Base-by-base conservation (phyloP, 176 grass and related monocot species). In the Triticum timopheevii region DNA sequence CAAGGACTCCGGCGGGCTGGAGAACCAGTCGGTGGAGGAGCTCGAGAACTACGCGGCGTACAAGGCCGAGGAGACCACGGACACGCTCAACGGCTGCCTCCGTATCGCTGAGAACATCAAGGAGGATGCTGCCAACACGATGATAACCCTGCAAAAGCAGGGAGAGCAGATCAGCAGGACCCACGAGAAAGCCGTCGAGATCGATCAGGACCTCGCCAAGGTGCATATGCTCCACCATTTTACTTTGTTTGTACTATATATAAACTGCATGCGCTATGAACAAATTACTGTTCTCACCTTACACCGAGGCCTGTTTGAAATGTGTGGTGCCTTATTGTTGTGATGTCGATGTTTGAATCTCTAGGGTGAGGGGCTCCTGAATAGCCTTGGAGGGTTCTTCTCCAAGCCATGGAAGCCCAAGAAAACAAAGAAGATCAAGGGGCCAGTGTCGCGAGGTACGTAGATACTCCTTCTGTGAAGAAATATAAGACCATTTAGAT, bases 381-480 rank as follows among this genome's bases (percentile, higher is more conserved):
- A 85, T 11, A 94, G 90, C 83, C 90, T 92, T 64, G 93, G 90
- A n/a, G 93, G 90, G 5, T 82, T 94, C 64, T 94, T 94, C 54
- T 94, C 90, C 61, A 94, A 88, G 85, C 83, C 87, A 40, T 94
- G 93, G 90, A 94, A 92, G 87, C 90, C 93, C 83, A 94, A 94
- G 85, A 94, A 90, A 86, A 90, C 45, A 24, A 91, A 74, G 74
- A 49, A 92, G 76, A 94, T 94, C 80, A 94, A 92, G 84, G 93
- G 93, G 30, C 93, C 86, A 10, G 82, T 92, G 62, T 90, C 93
- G 2, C 39, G 85, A 92, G 92, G 92, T 91, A 88, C 2, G 8
- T 24, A 49, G 0, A 59, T 49, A 30, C 28, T 30, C 28, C 2
- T 30, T 30, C 28, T 30, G 28, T 30, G 2, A 30, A 30, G 28